Evolutionary conservation across 345 rosid genomes (phyloP).

Genomic region (Boechera stricta): DNA sequence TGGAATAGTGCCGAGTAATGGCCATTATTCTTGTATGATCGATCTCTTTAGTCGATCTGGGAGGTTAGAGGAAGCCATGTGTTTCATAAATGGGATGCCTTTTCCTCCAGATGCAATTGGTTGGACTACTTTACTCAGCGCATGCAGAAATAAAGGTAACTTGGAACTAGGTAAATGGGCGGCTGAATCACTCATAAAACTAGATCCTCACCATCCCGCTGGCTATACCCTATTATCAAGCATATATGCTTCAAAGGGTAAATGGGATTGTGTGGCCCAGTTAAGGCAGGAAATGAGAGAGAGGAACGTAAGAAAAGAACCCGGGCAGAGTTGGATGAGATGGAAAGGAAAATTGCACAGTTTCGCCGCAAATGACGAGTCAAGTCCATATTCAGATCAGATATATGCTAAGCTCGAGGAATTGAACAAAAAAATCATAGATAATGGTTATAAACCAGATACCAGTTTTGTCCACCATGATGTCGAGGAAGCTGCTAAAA

Average conservation of each 20-base stretch:
- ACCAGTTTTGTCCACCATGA: constrained; percentile 73
- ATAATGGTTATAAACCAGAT: constrained; percentile 83
- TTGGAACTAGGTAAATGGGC: constrained; percentile 86
- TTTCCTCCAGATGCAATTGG: constrained; percentile 78
- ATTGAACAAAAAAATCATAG: constrained; percentile 61
- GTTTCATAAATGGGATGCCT: constrained; percentile 75
- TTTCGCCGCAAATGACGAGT: constrained; percentile 82
- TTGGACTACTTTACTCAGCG: constrained; percentile 88
- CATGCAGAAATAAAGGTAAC: constrained; percentile 71
- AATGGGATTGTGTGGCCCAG: constrained; percentile 77
- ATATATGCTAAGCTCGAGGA: constrained; percentile 73
- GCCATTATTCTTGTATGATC: constrained; percentile 93
- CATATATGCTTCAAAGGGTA: constrained; percentile 73
- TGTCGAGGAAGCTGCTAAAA: constrained; percentile 70
- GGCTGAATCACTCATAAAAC: constrained; percentile 72
- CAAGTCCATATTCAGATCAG: constrained; percentile 70
- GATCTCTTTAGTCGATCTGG: constrained; percentile 91
- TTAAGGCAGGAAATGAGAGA: constrained; percentile 72
- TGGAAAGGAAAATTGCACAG: constrained; percentile 68
- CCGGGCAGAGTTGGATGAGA: constrained; percentile 95
- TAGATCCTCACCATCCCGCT: constrained; percentile 85
- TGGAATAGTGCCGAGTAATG: constrained; percentile 61
- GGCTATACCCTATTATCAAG: constrained; percentile 74
- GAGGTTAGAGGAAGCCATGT: constrained; percentile 79
- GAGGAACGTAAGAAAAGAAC: constrained; percentile 78